These are phyloP conservation scores for Sporisorium reilianum DNA, from an alignment of 1,284 basidiomycete genomes.

Conservation along the genomic window DNA sequence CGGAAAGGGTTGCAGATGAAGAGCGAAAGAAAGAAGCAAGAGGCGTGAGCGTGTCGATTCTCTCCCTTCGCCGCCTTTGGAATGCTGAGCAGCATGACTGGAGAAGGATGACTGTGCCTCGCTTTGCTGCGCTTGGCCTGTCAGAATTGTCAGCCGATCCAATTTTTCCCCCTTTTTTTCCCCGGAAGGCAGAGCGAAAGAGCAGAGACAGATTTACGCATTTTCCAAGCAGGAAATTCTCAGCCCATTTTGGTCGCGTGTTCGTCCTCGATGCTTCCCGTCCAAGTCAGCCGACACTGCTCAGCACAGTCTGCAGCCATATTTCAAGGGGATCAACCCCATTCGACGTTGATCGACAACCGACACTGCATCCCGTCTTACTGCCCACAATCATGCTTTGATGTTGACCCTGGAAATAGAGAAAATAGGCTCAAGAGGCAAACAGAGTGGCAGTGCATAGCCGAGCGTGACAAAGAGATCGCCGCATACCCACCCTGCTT, in stretches of 20 bases:
- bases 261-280: too few species aligned
- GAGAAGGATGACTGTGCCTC: background rate
- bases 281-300: background rate
- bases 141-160: background rate
- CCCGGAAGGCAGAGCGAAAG: background rate
- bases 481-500: too few species aligned
- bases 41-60: background rate
- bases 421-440: too few species aligned
- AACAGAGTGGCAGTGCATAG: too few species aligned
- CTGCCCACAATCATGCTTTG: too few species aligned
- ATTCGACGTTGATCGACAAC: too few species aligned
- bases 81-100: background rate
- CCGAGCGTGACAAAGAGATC: too few species aligned
- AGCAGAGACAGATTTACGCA: background rate
- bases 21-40: background rate
- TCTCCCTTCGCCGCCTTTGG: background rate
- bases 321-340: too few species aligned
- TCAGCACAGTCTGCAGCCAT: too few species aligned
- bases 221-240: background rate
- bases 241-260: background rate
- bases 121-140: background rate
- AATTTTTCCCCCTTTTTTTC: background rate
- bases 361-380: too few species aligned
- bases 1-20: background rate
- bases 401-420: too few species aligned